A percentile compares a stretch with the other conserved stretches of the same genome.
phyloP scores from a whole-genome alignment of 1,284 basidiomycete genomes.

The Marasmius sp. region DNA sequence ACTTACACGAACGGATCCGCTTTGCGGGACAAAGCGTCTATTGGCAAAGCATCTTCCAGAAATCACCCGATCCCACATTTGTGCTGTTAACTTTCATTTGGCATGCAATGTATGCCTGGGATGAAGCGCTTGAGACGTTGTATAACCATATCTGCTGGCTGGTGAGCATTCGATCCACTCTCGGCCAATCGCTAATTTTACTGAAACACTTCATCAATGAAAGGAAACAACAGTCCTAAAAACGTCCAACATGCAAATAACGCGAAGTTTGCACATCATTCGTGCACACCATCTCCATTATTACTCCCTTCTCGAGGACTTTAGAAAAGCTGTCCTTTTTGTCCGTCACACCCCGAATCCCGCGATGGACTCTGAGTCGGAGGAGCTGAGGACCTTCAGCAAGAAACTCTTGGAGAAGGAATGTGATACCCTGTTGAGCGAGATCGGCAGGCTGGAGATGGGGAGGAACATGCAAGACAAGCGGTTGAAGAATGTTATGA shows the following conservation, averaged over 20 bases:
- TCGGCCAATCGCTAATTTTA: not conserved
- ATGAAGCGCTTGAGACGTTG: constrained; percentile 51
- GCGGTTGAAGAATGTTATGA: constrained; percentile 47
- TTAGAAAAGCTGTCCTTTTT: constrained; percentile 40
- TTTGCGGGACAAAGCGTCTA: constrained; percentile 51
- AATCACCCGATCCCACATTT: constrained; percentile 50
- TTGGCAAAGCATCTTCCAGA: constrained; percentile 51
- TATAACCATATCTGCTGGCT: constrained; percentile 46
- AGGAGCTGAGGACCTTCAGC: constrained; percentile 20
- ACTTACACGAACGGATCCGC: constrained; percentile 36
- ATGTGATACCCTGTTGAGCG: constrained; percentile 32
- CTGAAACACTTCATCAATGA: not conserved
- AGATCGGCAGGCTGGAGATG: constrained; percentile 40
- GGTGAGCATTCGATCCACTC: constrained; percentile 26
- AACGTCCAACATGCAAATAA: constrained; percentile 32
- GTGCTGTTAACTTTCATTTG: constrained; percentile 51
- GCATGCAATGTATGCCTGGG: constrained; percentile 61
- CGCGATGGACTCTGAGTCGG: constrained; percentile 31
- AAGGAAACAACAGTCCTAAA: constrained; percentile 40
- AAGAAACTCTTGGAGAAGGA: constrained; percentile 33
- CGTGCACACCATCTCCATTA: constrained; percentile 47
- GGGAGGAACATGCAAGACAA: constrained; percentile 40
- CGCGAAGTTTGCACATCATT: constrained; percentile 36
- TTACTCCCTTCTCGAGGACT: constrained; percentile 41
- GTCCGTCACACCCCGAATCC: constrained; percentile 43